Evolutionary conservation across 768 basidiomycete species (phyloP), one percentile per base, ranked within the genome.

Genomic region (Nidula microcarpa): DNA sequence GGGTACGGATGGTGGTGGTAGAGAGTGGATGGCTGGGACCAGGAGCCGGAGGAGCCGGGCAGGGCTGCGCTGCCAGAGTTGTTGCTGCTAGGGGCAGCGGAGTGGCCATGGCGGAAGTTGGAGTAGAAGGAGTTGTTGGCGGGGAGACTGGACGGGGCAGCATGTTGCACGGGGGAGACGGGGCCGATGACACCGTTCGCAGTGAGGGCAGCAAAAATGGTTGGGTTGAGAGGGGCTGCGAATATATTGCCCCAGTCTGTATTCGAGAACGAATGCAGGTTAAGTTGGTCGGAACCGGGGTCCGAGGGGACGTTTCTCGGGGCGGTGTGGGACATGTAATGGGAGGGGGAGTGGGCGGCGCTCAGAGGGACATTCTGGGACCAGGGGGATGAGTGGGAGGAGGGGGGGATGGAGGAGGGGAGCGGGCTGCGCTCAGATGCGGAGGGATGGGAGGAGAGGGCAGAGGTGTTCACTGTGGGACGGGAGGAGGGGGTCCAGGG

Each of bases 141-240:
- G 8, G 79, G 75, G 32, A 77, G 61, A 58, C 72, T 73, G 33
- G 70, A 70, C 23, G 74, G 66, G 44, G 62, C 57, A 45, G 56
- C 67, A 43, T 65, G 65, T 46, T 54, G 33, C 53, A 66, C 53
- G 57, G 50, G 66, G 61, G 62, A 62, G 59, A 63, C 58, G 44
- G 73, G 74, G 47, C 70, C 74, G 39, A 89, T 68, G 45, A 82
- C 73, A 59, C 81, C 83, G 60, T 81, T 82, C 3, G 85, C 79
- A 10, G 81, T 76, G 43, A 89, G 77, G 35, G 79, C 77, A 39
- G 82, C 79, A 60, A 86, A 87, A 34, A 82, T 69, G 43, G 77
- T 64, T 5, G 85, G 82, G 55, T 85, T 77, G 48, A 88, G 71
- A 2, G 88, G 82, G 3, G 78, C 64, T n/a, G 86, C 72, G 65